Percentiles rank a stretch among this genome's conserved stretches.
Conservation (phyloP, 768 basidiomycete genomes). For the Amanita brunnescens region DNA sequence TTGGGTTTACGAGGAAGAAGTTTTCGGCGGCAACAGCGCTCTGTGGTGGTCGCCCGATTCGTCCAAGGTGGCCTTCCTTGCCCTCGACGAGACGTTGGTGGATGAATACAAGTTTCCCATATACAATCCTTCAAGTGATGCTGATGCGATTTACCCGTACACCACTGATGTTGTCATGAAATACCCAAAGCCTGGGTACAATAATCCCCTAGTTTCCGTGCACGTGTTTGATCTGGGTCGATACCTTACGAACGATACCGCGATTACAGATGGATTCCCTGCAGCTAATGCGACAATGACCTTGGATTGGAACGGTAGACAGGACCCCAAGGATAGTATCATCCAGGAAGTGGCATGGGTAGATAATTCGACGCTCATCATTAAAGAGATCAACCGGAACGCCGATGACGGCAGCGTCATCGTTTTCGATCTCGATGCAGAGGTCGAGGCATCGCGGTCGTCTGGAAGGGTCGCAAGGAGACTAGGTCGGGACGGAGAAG, state of each 20-base stretch:
- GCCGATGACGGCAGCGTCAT: slow-evolving; percentile 76
- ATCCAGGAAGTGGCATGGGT: slow-evolving; percentile 86
- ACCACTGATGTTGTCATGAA: slow-evolving; percentile 60
- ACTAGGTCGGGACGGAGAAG: slow-evolving; percentile 75
- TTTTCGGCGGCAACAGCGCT: slow-evolving; percentile 62
- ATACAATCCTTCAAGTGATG: slow-evolving; percentile 78
- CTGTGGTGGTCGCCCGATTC: slow-evolving; percentile 91
- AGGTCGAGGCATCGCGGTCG: slow-evolving; percentile 19
- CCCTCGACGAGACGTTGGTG: slow-evolving; percentile 83
- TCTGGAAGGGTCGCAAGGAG: slow-evolving; percentile 58
- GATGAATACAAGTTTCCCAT: slow-evolving; percentile 83
- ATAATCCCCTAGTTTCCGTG: slow-evolving; percentile 79
- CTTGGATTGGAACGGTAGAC: slow-evolving; percentile 59
- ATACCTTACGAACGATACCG: slow-evolving; percentile 33
- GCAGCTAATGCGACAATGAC: slow-evolving; percentile 40
- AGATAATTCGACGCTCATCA: slow-evolving; percentile 56
- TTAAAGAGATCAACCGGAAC: slow-evolving; percentile 85
- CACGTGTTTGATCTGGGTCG: slow-evolving; percentile 72
- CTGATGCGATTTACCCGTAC: slow-evolving; percentile 70
- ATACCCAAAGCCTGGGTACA: slow-evolving; percentile 87
- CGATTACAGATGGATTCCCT: slow-evolving; percentile 14
- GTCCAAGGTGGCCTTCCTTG: slow-evolving; percentile 69
- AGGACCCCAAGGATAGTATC: slow-evolving; percentile 53
- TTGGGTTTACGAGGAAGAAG: slow-evolving; percentile 97
- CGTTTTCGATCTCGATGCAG: slow-evolving; percentile 49